Evolutionary conservation across 345 rosid genomes (phyloP).

Genomic region (Eucalyptus virginea): DNA sequence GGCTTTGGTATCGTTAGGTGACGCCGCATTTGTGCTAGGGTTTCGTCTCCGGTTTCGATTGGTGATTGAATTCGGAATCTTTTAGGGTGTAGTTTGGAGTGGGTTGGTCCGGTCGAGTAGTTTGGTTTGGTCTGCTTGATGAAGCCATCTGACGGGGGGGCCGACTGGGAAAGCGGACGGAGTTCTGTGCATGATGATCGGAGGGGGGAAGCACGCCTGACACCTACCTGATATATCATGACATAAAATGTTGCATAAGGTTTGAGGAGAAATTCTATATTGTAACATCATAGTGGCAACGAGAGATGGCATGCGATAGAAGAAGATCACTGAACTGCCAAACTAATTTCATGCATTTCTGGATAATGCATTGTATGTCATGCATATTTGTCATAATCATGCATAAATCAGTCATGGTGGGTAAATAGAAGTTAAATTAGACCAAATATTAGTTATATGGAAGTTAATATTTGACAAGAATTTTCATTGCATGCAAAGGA

Average conservation of each 20-base stretch:
- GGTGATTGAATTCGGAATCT: neutral
- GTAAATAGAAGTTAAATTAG: neutral
- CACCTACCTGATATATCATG: neutral
- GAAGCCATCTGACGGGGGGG: neutral
- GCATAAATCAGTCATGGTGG: neutral
- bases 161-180: neutral
- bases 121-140: neutral
- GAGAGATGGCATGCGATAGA: neutral
- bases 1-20: neutral
- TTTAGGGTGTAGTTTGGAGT: neutral
- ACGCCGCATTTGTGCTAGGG: neutral
- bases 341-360: neutral
- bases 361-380: neutral
- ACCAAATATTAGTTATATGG: neutral
- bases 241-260: neutral
- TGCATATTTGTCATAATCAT: neutral
- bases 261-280: neutral
- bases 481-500: neutral
- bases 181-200: neutral
- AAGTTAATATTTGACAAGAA: neutral
- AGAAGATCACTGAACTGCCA: neutral
- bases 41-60: neutral
- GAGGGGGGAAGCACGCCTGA: neutral
- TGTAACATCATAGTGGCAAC: neutral
- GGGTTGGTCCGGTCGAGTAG: neutral